Percentiles rank a stretch among this genome's conserved stretches.
phyloP scores from a whole-genome alignment of 192 early-diverging fungal genomes.

The Podila horticola region DNA sequence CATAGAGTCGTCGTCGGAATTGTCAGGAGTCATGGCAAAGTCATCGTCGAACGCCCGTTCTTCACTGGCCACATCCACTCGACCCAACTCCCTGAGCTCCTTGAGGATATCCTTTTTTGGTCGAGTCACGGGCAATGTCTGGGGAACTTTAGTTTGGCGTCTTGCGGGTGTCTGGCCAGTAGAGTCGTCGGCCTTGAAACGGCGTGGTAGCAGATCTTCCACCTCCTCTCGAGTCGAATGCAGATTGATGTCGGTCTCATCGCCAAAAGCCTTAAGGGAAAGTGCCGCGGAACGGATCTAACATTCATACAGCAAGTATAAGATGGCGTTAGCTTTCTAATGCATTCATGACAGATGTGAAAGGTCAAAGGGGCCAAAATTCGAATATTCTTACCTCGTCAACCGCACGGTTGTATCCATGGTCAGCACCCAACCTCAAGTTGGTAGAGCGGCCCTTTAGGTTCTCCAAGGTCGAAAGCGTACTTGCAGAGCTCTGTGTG shows the following conservation, averaged over 20 bases:
- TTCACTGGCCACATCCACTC: constrained; percentile 27
- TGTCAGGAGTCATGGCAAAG: neutral
- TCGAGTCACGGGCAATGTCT: constrained; percentile 32
- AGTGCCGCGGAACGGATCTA: constrained; percentile 11
- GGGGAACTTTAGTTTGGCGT: constrained; percentile 36
- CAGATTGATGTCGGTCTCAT: constrained; percentile 22
- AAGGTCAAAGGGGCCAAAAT: neutral
- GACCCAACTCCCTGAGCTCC: constrained; percentile 44
- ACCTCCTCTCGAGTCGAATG: constrained; percentile 19
- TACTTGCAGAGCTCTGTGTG: constrained; percentile 14
- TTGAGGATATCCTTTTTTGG: constrained; percentile 35
- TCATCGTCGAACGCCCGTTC: constrained; percentile 1
- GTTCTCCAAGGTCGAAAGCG: constrained; percentile 19
- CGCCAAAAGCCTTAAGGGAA: constrained; percentile 1
- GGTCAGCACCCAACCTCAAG: neutral
- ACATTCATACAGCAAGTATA: neutral
- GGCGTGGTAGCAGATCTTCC: constrained; percentile 16
- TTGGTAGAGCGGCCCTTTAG: constrained; percentile 7
- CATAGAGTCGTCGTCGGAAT: constrained; percentile 8
- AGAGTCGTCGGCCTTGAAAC: constrained; percentile 42
- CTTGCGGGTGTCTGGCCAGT: constrained; percentile 38
- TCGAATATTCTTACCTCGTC: constrained; percentile 12
- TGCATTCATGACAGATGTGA: neutral
- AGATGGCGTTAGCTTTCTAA: neutral
- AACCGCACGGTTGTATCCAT: neutral